These are phyloP conservation scores for Colletotrichum horii DNA, from an alignment of 2,329 filamentous ascomycete species.

Conservation along the genomic window DNA sequence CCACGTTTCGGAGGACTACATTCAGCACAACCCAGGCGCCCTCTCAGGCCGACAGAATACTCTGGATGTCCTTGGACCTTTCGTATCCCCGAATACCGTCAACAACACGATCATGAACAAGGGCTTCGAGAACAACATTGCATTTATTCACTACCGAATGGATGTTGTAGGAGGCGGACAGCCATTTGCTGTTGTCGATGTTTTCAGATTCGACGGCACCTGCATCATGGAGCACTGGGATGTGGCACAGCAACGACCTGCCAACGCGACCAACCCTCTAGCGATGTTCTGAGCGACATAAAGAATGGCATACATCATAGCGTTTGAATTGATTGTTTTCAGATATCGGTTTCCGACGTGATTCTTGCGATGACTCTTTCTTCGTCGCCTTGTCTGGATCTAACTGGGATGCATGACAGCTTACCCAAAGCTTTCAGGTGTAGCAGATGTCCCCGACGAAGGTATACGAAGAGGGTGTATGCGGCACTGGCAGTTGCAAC, in stretches of 20 bases:
- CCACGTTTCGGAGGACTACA: conserved; percentile 12
- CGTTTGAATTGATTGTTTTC: neutral
- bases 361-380: neutral
- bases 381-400: neutral
- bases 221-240: conserved; percentile 24
- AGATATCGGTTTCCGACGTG: neutral
- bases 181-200: conserved; percentile 9
- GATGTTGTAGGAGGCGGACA: neutral
- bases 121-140: neutral
- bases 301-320: neutral
- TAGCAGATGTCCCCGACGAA: neutral
- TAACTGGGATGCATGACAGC: neutral
- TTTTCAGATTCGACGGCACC: conserved; percentile 19
- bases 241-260: conserved; percentile 2
- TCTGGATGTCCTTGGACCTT: neutral
- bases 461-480: conserved; percentile 44
- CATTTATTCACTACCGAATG: conserved; percentile 13
- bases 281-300: neutral
- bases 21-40: conserved; percentile 20
- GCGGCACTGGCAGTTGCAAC: conserved; percentile 52
- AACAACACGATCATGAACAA: conserved; percentile 6
- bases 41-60: conserved; percentile 10
- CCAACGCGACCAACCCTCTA: conserved; percentile 10
- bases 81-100: neutral
- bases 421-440: neutral